Evolutionary conservation across 1,284 basidiomycete species (phyloP).

Genomic region (Cryptococcus sp.): DNA sequence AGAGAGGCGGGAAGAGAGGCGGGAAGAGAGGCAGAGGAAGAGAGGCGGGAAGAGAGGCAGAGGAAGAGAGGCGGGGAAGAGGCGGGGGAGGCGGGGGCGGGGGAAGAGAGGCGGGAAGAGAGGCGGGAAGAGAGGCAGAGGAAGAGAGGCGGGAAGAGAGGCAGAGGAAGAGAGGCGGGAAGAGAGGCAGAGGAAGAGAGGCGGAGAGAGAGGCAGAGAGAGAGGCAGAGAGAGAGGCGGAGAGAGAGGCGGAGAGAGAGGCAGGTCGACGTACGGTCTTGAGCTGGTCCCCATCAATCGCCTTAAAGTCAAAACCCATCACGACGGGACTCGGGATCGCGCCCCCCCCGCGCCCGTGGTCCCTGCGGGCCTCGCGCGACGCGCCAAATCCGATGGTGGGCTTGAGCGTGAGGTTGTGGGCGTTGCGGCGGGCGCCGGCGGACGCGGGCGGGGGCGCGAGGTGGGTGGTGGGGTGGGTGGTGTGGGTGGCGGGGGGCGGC

Average conservation of each 20-base stretch:
- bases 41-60: too few species aligned
- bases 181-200: too few species aligned
- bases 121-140: too few species aligned
- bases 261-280: constrained; percentile 37
- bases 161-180: too few species aligned
- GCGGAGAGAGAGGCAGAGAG: too few species aligned
- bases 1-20: too few species aligned
- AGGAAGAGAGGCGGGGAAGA: too few species aligned
- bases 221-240: too few species aligned
- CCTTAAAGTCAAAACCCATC: constrained; percentile 48
- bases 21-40: too few species aligned
- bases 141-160: too few species aligned
- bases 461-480: neutral
- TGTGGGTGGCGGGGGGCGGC: constrained; percentile 6
- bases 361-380: constrained; percentile 33
- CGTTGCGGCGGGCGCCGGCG: neutral
- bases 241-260: neutral
- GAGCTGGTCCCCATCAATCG: constrained; percentile 42
- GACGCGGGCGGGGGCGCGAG: neutral
- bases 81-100: too few species aligned
- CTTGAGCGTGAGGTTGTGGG: constrained; percentile 21
- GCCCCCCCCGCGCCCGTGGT: constrained; percentile 23
- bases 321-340: constrained; percentile 44
- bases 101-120: too few species aligned
- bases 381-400: constrained; percentile 45